Conservation (phyloP, 257 asterid genomes). For the Solanum corneliomulleri region DNA sequence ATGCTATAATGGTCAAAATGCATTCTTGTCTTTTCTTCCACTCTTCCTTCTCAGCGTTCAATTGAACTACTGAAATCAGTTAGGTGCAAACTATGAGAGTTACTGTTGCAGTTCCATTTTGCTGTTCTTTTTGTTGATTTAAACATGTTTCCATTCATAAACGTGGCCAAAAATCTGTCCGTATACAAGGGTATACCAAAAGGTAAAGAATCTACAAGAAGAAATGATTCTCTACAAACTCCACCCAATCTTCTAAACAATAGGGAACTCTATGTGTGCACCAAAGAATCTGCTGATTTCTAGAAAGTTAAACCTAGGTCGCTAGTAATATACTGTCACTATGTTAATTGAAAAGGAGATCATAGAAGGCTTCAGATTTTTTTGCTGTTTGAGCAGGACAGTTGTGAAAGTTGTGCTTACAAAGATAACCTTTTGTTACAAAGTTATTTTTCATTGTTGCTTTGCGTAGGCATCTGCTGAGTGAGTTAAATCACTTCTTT, state of each 20-base stretch:
- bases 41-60: background rate
- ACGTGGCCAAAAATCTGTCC: background rate
- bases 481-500: background rate
- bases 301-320: background rate
- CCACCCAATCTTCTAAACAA: background rate
- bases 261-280: background rate
- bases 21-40: background rate
- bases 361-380: background rate
- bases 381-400: background rate
- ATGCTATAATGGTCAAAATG: background rate
- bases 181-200: background rate
- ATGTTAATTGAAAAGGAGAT: background rate
- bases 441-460: background rate
- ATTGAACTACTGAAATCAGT: background rate
- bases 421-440: background rate
- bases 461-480: background rate
- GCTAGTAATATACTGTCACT: background rate
- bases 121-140: background rate
- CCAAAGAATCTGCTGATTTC: background rate
- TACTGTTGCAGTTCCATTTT: background rate
- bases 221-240: background rate
- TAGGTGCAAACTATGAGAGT: background rate
- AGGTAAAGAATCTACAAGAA: background rate
- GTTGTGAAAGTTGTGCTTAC: background rate
- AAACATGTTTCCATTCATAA: background rate